Evolutionary conservation across 768 basidiomycete genomes (phyloP).

Genomic region (Lyophyllum atratum): DNA sequence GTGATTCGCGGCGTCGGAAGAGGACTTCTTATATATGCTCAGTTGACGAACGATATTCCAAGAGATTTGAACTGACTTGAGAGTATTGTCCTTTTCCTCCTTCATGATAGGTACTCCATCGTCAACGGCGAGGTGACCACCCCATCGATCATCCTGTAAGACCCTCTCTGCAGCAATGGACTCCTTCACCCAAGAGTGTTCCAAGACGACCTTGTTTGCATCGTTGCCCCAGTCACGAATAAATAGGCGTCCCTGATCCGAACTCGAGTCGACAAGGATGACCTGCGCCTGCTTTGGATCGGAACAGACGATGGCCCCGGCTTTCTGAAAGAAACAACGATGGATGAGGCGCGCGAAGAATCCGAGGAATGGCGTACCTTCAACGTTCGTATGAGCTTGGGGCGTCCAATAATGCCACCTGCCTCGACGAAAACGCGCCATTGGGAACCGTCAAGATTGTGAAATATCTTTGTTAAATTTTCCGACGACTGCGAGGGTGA

Average conservation of each 20-base stretch:
- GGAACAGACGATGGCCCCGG: conserved; percentile 54
- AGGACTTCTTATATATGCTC: conserved; percentile 48
- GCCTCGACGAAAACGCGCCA: conserved; percentile 61
- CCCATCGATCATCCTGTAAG: conserved; percentile 55
- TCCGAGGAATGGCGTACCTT: conserved; percentile 37
- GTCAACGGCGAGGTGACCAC: conserved; percentile 41
- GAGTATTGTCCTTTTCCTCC: conserved; percentile 37
- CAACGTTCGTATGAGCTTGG: conserved; percentile 51
- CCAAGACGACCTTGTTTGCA: conserved; percentile 51
- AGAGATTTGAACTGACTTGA: conserved; percentile 43
- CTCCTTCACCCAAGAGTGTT: conserved; percentile 52
- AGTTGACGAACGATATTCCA: background rate
- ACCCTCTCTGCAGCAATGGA: conserved; percentile 45
- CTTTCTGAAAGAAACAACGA: conserved; percentile 38
- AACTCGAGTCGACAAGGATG: conserved; percentile 58
- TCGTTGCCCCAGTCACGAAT: conserved; percentile 62
- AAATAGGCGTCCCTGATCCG: conserved; percentile 54
- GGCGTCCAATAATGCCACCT: conserved; percentile 47
- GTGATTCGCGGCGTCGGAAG: conserved; percentile 65
- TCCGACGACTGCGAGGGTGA: background rate
- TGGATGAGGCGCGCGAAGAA: background rate
- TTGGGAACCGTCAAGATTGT: conserved; percentile 39
- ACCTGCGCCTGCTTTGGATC: conserved; percentile 55
- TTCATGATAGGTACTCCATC: conserved; percentile 41
- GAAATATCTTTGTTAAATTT: conserved; percentile 26